Base-by-base conservation (phyloP, 2,329 filamentous ascomycete genomes). In the Colletotrichum euphorbiae region DNA sequence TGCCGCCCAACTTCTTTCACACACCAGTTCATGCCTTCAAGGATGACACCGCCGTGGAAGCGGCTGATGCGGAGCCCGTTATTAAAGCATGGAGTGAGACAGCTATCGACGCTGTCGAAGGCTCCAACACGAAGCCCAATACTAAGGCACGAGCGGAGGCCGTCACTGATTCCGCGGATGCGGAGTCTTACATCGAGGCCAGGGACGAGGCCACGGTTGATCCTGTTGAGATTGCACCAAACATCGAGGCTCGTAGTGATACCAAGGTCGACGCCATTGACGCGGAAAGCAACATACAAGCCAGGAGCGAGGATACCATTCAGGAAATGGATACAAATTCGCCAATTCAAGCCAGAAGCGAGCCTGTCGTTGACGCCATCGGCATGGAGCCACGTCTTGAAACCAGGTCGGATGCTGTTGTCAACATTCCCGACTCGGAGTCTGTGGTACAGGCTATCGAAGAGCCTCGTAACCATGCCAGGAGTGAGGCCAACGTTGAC, bases 21-120 rank as follows among this genome's bases (percentile, higher is more conserved):
- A 43, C 63, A 7, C 43, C 59, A 2, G 43, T 48, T 15, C 24
- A 56, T 12, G 28, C 17, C 19, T 57, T 45, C 59, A 62, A n/a
- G 6, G 33, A 56, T 7, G 28, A 40, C 4, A 11, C 8, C 3
- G 7, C 17, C 2, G 11, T 36, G 2, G 50, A 46, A 4, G 33
- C 15, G 28, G 11, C 31, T 15, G 24, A 57, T 11, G 4, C 36
- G 15, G 61, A 63, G 19, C 43, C 43, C 3, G 17, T 15, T 12
- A 8, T 28, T 28, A 2, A 28, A 6, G 28, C 28, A 28, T 6
- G 28, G 6, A 8, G 7, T 8, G 6, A 28, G 28, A 8, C 28
- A 28, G 28, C 6, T 28, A 6, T 28, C 28, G 6, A 28, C 28
- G 7, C 28, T 28, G 28, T 28, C 4, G 28, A 7, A 28, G 28